Evolutionary conservation across 495 filamentous ascomycete species (phyloP).

Genomic region (Glonium stellatum): DNA sequence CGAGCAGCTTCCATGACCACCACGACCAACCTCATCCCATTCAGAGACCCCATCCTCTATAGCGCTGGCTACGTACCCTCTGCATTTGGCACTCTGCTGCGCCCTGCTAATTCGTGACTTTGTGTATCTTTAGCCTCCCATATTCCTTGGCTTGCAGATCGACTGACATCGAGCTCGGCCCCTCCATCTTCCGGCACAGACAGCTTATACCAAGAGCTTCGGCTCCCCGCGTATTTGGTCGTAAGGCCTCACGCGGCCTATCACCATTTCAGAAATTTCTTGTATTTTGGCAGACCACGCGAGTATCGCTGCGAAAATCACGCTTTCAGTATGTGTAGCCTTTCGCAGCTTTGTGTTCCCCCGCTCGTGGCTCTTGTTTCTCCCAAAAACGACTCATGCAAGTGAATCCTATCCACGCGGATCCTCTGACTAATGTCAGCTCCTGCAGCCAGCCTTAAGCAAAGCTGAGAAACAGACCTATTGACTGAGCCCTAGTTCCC

Average conservation of each 20-base stretch:
- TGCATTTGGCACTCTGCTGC: background rate
- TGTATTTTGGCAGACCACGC: background rate
- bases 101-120: background rate
- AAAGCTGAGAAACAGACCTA: background rate
- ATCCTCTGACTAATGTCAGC: slow-evolving; percentile 2
- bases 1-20: background rate
- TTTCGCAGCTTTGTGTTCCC: background rate
- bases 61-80: background rate
- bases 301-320: background rate
- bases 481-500: background rate
- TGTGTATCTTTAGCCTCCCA: background rate
- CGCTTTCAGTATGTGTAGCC: slow-evolving; percentile 1
- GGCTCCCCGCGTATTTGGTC: slow-evolving; percentile 2
- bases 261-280: background rate
- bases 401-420: background rate
- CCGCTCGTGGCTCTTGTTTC: background rate
- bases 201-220: background rate
- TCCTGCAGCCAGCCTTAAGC: background rate
- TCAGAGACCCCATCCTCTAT: background rate
- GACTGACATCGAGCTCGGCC: background rate
- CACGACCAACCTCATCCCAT: background rate
- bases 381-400: background rate
- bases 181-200: background rate
- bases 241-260: background rate
- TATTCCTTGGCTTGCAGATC: background rate